Base-by-base conservation (phyloP, 805 yeast genomes). In the Suhomyces sp. region DNA sequence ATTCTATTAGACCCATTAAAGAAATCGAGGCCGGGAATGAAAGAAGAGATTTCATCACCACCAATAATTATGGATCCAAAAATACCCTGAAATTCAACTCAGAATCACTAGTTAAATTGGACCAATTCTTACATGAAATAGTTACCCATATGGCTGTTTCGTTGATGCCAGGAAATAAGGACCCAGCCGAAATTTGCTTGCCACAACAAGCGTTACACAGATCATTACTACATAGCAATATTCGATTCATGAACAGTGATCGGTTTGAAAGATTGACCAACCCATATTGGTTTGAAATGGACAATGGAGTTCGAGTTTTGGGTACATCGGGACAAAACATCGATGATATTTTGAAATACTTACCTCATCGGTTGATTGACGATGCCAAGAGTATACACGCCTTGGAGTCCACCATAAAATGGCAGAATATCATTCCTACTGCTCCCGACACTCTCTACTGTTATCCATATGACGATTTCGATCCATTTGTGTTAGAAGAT, bases 401-500 rank as follows among this genome's bases (percentile, higher is more conserved):
- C 14, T 70, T 91, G 65, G 84, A 81, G 47, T 69, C 78, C 11
- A 83, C 86, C 0, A 53, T 93, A 23, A 62, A 66, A 29, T 90
- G 96, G 95, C 91, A 88, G 50, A 87, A 87, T 51, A 68, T 86
- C 16, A 80, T 86, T 1, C 98, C 98, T 2, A 88, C 97, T 0
- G 95, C 96, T 1, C 98, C 98, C 0, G 98, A 93, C 52, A 93
- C 98, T 0, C 62, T 93, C 27, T 83, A 90, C 72, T 81, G 95
- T 46, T 88, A 87, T 49, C 97, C 98, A 1, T 90, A 72, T 50
- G 72, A 74, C 8, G 76, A 78, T 17, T 50, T 54, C 2, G 98
- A 93, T 57, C 98, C 98, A 3, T 88, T 91, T 56, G 67, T 80
- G 2, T 63, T 93, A n/a, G 42, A 32, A 7, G 64, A 64, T 7